phyloP scores from a whole-genome alignment of 495 filamentous ascomycete genomes.

The Platismatia glauca region DNA sequence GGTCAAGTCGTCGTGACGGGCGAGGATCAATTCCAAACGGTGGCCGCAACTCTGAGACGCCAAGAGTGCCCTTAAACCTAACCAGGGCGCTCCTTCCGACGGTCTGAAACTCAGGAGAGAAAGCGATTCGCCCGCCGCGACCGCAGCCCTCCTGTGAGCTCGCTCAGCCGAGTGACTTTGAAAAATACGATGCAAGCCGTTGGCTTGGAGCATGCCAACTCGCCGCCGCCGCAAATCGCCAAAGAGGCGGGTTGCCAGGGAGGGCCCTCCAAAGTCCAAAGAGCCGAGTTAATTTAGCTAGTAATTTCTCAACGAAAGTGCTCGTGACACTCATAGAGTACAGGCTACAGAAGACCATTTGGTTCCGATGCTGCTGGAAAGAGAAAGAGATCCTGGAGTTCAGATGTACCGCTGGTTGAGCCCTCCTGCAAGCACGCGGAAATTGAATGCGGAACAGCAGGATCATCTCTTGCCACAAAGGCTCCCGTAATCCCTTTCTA shows the following conservation, averaged over 20 bases:
- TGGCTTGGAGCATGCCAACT: neutral
- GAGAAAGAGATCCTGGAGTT: neutral
- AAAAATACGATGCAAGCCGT: neutral
- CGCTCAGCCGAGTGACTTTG: neutral
- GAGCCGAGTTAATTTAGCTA: neutral
- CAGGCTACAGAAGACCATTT: neutral
- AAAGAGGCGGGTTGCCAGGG: neutral
- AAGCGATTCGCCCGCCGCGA: slow-evolving; percentile 1
- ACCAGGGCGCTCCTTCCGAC: neutral
- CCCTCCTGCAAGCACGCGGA: neutral
- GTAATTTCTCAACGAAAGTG: too few species aligned
- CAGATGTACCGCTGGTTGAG: neutral
- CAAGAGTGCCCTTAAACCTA: neutral
- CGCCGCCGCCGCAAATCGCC: neutral
- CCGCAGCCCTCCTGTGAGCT: neutral
- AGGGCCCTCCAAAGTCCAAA: neutral
- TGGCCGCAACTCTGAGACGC: neutral
- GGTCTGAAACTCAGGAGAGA: neutral
- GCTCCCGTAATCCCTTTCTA: too few species aligned
- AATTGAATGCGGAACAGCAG: neutral
- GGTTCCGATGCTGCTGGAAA: neutral
- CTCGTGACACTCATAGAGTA: neutral
- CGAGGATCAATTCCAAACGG: neutral
- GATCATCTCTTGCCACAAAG: neutral
- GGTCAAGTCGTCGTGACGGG: neutral